Conservation (phyloP, 441 rosid genomes). For the Geranium incanum region DNA sequence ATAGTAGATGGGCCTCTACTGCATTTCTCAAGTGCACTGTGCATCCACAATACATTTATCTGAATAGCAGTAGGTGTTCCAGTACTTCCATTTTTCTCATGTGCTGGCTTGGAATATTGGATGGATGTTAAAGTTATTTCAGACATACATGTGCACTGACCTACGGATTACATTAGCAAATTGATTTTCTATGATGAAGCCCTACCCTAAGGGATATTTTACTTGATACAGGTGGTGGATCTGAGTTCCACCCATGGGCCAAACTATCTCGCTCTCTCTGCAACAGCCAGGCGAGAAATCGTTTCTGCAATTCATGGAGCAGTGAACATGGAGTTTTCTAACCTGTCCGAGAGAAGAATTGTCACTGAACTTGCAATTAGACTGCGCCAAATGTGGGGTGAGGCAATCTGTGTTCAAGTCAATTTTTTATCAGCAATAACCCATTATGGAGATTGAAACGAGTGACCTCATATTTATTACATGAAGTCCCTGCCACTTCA, state of each 20-base stretch:
- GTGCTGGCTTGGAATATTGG: neutral
- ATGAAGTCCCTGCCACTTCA: too few relatives aligned
- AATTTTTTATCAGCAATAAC: neutral
- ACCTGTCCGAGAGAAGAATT: slow-evolving; percentile 56
- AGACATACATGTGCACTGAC: neutral
- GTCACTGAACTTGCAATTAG: slow-evolving; percentile 58
- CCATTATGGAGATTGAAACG: too few relatives aligned
- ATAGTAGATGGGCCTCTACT: neutral
- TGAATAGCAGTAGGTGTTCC: neutral
- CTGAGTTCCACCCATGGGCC: slow-evolving; percentile 66
- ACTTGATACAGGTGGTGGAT: slow-evolving; percentile 53
- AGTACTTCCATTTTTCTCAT: neutral
- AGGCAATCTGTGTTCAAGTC: slow-evolving; percentile 18
- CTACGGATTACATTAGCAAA: neutral
- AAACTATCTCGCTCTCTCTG: slow-evolving; percentile 45
- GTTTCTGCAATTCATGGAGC: slow-evolving; percentile 69
- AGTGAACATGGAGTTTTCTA: slow-evolving; percentile 54
- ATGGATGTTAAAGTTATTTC: neutral
- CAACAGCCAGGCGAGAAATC: slow-evolving; percentile 53
- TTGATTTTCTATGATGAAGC: neutral
- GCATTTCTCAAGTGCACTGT: neutral
- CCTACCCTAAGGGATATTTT: slow-evolving; percentile 7
- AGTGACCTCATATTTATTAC: too few relatives aligned
- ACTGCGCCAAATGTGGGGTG: slow-evolving; percentile 74
- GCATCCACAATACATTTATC: neutral